Conservation (phyloP, 1,284 basidiomycete genomes). For the Pascua sp. region DNA sequence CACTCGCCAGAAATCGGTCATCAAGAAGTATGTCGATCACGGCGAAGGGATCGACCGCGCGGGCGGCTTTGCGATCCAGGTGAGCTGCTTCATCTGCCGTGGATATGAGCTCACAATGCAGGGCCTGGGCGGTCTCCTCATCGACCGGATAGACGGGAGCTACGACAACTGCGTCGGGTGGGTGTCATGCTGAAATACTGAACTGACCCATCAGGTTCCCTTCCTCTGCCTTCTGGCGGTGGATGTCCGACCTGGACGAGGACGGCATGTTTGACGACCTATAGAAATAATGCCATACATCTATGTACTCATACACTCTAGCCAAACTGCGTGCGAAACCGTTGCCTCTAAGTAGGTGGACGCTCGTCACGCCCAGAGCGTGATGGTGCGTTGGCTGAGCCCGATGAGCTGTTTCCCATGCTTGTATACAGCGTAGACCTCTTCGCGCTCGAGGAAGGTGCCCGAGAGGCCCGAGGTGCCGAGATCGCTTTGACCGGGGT, state of each 20-base stretch:
- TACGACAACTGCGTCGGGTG: conserved; percentile 85
- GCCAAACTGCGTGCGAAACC: neutral
- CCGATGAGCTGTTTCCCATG: conserved; percentile 37
- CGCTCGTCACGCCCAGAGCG: neutral
- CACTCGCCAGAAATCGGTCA: conserved; percentile 47
- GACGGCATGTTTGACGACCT: conserved; percentile 46
- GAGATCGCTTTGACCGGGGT: neutral
- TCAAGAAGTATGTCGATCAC: conserved; percentile 81
- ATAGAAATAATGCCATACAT: conserved; percentile 18
- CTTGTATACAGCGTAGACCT: conserved; percentile 70
- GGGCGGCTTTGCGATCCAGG: conserved; percentile 93
- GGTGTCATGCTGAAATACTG: conserved; percentile 2
- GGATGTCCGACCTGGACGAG: conserved; percentile 44
- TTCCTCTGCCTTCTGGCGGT: conserved; percentile 45
- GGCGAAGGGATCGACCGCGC: conserved; percentile 88
- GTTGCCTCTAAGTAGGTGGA: no score
- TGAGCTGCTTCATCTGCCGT: conserved; percentile 43
- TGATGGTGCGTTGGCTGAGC: conserved; percentile 24
- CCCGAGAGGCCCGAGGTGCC: no score
- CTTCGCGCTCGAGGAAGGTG: conserved; percentile 68
- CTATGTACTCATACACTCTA: conserved; percentile 1
- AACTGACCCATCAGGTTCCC: conserved; percentile 35
- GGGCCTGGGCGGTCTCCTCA: conserved; percentile 74
- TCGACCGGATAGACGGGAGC: conserved; percentile 84
- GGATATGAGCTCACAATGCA: conserved; percentile 35